phyloP scores from a whole-genome alignment of 805 yeast species.

The Naumovozyma castellii region DNA sequence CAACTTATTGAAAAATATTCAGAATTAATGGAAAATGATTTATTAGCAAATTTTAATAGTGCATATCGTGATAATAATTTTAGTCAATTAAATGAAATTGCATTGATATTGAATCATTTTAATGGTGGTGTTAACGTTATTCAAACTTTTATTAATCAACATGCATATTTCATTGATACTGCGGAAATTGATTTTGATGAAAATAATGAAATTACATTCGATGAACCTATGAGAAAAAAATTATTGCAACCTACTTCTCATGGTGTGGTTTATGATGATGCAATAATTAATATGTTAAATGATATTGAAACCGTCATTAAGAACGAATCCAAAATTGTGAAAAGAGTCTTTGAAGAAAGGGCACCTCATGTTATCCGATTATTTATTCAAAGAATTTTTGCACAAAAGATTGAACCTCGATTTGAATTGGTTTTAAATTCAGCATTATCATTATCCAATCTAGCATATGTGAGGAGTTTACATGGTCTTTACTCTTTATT shows the following conservation, averaged over 20 bases:
- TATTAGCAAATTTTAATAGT: conserved; percentile 59
- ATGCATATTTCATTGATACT: conserved; percentile 49
- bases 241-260: conserved; percentile 51
- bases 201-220: conserved; percentile 25
- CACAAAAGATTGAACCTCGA: conserved; percentile 54
- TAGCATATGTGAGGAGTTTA: conserved; percentile 69
- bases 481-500: conserved; percentile 55
- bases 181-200: conserved; percentile 25
- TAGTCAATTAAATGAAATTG: conserved; percentile 63
- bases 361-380: conserved; percentile 51
- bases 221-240: conserved; percentile 47
- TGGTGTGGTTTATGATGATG: conserved; percentile 40
- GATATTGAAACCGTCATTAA: conserved; percentile 51
- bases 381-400: conserved; percentile 67
- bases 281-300: conserved; percentile 44
- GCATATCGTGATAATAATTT: conserved; percentile 66
- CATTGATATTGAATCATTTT: conserved; percentile 65
- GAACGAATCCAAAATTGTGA: conserved; percentile 64
- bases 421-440: conserved; percentile 49
- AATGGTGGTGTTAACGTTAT: conserved; percentile 81
- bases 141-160: conserved; percentile 72
- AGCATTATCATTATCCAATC: conserved; percentile 51
- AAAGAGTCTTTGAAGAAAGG: conserved; percentile 64
- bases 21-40: conserved; percentile 61
- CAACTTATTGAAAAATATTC: conserved; percentile 56